phyloP scores from a whole-genome alignment of 2,329 filamentous ascomycete species.

The Neonectria neomacrospora region DNA sequence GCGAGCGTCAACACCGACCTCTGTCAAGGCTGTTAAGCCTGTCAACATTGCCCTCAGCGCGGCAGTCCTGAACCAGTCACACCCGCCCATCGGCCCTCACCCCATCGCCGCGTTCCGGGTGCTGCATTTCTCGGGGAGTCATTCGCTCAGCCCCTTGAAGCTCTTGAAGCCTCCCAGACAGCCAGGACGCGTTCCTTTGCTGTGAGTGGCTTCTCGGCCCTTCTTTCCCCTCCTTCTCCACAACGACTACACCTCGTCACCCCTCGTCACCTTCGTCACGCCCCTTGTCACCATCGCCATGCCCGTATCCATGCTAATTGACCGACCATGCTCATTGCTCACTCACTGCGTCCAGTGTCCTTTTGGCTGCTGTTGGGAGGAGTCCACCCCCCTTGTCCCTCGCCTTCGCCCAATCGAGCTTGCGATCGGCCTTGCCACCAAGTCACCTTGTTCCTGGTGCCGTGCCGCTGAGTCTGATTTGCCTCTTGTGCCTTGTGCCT shows the following conservation, averaged over 20 bases:
- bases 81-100: slow-evolving; percentile 16
- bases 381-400: slow-evolving; percentile 21
- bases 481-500: slow-evolving; percentile 19
- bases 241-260: slow-evolving; percentile 30
- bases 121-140: slow-evolving; percentile 32
- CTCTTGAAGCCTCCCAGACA: slow-evolving; percentile 28
- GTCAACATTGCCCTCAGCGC: slow-evolving; percentile 12
- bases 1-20: slow-evolving; percentile 26
- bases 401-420: slow-evolving; percentile 22
- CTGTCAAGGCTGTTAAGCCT: slow-evolving; percentile 18
- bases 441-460: slow-evolving; percentile 19
- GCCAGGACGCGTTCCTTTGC: slow-evolving; percentile 27
- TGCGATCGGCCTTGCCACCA: slow-evolving; percentile 35
- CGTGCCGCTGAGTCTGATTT: slow-evolving; percentile 35
- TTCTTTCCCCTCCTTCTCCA: slow-evolving; percentile 39
- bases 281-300: slow-evolving; percentile 31
- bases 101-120: slow-evolving; percentile 22
- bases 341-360: slow-evolving; percentile 24
- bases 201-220: slow-evolving; percentile 46
- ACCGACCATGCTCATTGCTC: slow-evolving; percentile 3
- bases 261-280: slow-evolving; percentile 30
- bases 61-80: slow-evolving; percentile 24
- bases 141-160: slow-evolving; percentile 33
- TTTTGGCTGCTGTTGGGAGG: slow-evolving; percentile 28
- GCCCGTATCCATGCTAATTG: slow-evolving; percentile 26